Evolutionary conservation across 1,139 yeast genomes (phyloP).

Genomic region (Candida albicans): DNA sequence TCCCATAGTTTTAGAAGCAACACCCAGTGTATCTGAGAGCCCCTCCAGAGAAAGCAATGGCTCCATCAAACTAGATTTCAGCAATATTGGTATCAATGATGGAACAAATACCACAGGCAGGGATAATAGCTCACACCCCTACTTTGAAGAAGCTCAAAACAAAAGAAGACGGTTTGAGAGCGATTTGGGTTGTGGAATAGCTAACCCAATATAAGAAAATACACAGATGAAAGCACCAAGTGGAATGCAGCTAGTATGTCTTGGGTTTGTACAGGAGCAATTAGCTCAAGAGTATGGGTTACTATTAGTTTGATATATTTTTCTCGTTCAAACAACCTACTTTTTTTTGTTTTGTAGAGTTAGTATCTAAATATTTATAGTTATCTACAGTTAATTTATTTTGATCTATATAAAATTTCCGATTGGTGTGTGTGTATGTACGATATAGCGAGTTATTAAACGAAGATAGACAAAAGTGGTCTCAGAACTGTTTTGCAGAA

Average conservation of each 20-base stretch:
- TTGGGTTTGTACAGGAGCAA: too few species aligned
- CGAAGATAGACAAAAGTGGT: too few species aligned
- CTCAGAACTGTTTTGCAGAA: too few species aligned
- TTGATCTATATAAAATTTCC: too few species aligned
- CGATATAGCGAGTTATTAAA: too few species aligned
- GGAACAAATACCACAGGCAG: background rate
- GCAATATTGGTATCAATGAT: conserved; percentile 1
- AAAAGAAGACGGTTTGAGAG: conserved; percentile 10
- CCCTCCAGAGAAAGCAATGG: conserved; percentile 5
- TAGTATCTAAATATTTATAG: too few species aligned
- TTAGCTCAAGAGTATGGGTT: too few species aligned
- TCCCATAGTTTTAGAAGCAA: conserved; percentile 8
- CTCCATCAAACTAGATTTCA: conserved; percentile 5
- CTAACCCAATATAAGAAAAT: conserved; percentile 1
- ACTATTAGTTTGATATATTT: too few species aligned
- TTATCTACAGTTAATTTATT: too few species aligned
- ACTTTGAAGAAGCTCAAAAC: background rate
- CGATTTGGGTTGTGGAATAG: background rate
- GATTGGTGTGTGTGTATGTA: too few species aligned
- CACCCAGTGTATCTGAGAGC: conserved; percentile 3
- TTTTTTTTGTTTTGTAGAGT: too few species aligned
- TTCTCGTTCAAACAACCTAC: too few species aligned
- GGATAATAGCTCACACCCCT: background rate
- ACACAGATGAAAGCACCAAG: background rate
- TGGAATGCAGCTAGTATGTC: background rate